These are phyloP conservation scores for Candolleomyces eurysporus DNA, from an alignment of 768 basidiomycete species.

Conservation along the genomic window DNA sequence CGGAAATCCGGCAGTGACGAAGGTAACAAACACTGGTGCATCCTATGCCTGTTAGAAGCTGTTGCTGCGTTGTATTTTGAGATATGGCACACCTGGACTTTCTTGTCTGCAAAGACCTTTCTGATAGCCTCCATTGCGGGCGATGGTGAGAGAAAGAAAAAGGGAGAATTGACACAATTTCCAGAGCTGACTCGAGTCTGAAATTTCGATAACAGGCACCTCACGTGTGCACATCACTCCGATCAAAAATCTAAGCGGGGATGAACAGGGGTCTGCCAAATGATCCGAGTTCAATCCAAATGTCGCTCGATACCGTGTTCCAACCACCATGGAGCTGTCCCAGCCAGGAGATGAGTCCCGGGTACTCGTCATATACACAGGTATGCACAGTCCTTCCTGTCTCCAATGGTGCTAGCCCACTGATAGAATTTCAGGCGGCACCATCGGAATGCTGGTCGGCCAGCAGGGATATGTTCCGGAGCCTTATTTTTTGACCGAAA, in stretches of 20 bases:
- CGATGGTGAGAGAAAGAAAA: slow-evolving; percentile 10
- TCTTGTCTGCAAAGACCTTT: slow-evolving; percentile 68
- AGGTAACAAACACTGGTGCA: slow-evolving; percentile 71
- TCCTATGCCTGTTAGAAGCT: slow-evolving; percentile 35
- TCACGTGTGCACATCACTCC: slow-evolving; percentile 11
- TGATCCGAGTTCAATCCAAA: background rate
- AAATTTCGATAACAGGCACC: slow-evolving; percentile 12
- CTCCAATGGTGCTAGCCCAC: background rate
- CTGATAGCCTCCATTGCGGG: slow-evolving; percentile 66
- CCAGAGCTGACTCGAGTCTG: slow-evolving; percentile 15
- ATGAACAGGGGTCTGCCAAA: slow-evolving; percentile 8
- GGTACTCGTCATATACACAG: slow-evolving; percentile 88
- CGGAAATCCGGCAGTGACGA: slow-evolving; percentile 94
- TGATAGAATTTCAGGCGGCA: slow-evolving; percentile 50
- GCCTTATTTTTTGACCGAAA: slow-evolving; percentile 84
- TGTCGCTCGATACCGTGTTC: background rate
- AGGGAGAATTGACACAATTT: slow-evolving; percentile 14
- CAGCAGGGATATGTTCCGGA: slow-evolving; percentile 80
- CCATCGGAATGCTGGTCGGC: slow-evolving; percentile 84
- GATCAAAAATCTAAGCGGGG: slow-evolving; percentile 23
- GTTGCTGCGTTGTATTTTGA: background rate
- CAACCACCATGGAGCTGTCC: slow-evolving; percentile 45
- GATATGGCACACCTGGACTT: slow-evolving; percentile 40
- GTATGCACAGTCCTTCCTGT: slow-evolving; percentile 16
- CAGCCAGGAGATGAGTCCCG: slow-evolving; percentile 63